A percentile compares a stretch with the other conserved stretches of the same genome.
phyloP scores from a whole-genome alignment of 257 asterid genomes.

The Echites panduratus region DNA sequence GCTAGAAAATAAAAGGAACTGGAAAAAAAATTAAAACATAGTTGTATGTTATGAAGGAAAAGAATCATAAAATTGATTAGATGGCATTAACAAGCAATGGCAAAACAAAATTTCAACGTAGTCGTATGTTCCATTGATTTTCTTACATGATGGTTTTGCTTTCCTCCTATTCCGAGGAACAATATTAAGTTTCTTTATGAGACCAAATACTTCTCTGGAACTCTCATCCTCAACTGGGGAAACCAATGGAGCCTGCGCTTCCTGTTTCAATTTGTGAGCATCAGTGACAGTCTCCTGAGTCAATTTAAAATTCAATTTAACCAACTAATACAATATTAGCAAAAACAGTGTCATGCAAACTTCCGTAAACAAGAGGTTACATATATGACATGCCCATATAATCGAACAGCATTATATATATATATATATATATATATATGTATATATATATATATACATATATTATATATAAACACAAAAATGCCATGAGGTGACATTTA shows the following conservation, averaged over 20 bases:
- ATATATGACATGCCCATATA: not conserved
- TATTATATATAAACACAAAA: no score
- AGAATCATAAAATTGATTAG: not conserved
- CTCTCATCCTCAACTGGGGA: constrained; percentile 73
- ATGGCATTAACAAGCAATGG: not conserved
- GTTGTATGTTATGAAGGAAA: not conserved
- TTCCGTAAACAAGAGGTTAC: not conserved
- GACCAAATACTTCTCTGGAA: constrained; percentile 82
- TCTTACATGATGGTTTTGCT: constrained; percentile 70
- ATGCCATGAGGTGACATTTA: no score
- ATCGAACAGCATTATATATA: not conserved
- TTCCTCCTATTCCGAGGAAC: constrained; percentile 58
- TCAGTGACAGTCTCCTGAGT: constrained; percentile 6
- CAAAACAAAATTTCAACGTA: not conserved
- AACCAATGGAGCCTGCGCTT: constrained; percentile 35
- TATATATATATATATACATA: no score
- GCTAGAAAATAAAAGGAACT: not conserved
- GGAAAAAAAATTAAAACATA: not conserved
- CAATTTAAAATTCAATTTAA: not conserved
- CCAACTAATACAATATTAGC: not conserved
- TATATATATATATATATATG: no score
- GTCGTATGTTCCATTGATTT: not conserved
- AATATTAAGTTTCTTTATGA: constrained; percentile 74
- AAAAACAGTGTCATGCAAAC: not conserved
- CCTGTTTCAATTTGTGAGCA: constrained; percentile 37